These are phyloP conservation scores for Scutellaria baicalensis DNA, from an alignment of 257 asterid genomes.

Conservation along the genomic window DNA sequence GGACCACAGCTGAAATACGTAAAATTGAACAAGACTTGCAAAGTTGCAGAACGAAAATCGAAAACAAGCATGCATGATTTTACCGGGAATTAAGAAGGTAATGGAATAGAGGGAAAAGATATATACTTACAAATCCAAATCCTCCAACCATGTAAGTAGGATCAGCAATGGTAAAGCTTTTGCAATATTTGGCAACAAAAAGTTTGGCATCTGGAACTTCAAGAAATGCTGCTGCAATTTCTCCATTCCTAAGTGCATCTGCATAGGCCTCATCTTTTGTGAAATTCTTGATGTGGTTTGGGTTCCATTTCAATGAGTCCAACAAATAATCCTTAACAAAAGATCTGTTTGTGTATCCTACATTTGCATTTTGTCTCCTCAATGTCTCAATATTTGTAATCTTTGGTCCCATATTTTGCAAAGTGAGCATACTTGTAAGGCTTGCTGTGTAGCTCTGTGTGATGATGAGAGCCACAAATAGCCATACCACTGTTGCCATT, in stretches of 20 bases:
- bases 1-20: too few species aligned
- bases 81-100: too few species aligned
- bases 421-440: slow-evolving; percentile 36
- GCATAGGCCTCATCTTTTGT: slow-evolving; percentile 6
- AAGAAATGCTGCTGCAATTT: slow-evolving; percentile 29
- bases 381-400: slow-evolving; percentile 21
- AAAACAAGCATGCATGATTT: too few species aligned
- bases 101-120: neutral
- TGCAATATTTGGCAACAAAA: slow-evolving; percentile 32
- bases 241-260: slow-evolving; percentile 19
- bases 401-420: slow-evolving; percentile 19
- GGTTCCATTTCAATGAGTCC: slow-evolving; percentile 8
- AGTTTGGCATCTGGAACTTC: slow-evolving; percentile 33
- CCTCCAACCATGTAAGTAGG: slow-evolving; percentile 39
- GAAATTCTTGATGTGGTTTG: neutral
- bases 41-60: too few species aligned
- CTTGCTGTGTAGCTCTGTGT: slow-evolving; percentile 45
- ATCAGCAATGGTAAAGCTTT: slow-evolving; percentile 28
- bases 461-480: slow-evolving; percentile 30
- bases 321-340: slow-evolving; percentile 19
- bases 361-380: slow-evolving; percentile 12
- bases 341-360: slow-evolving; percentile 22
- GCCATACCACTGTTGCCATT: slow-evolving; percentile 33
- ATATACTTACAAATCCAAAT: slow-evolving; percentile 30
- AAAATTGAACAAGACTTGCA: too few species aligned